Conservation (phyloP, 2,329 filamentous ascomycete species). For the Colletotrichum scovillei region DNA sequence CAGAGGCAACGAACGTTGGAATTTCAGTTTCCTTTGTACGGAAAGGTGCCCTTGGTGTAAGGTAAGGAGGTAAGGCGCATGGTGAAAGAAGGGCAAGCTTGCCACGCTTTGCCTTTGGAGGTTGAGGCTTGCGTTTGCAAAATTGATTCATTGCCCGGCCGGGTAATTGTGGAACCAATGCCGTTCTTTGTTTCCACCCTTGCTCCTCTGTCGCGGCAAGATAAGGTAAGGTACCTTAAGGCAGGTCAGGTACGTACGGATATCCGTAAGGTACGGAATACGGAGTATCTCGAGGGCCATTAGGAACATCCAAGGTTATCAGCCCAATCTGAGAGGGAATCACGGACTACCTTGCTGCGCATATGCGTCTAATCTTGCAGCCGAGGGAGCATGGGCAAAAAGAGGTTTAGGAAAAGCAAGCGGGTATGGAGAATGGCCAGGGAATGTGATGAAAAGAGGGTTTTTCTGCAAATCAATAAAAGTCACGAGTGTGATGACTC, state of each 20-base stretch:
- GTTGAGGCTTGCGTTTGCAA: neutral
- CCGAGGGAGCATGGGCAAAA: neutral
- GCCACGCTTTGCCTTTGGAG: no score
- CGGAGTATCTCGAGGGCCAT: no score
- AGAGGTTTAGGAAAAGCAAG: neutral
- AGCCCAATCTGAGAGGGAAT: neutral
- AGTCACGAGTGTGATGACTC: neutral
- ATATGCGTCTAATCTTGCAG: slow-evolving; percentile 11
- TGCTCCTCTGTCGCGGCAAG: neutral
- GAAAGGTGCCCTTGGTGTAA: neutral
- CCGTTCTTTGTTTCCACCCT: slow-evolving; percentile 8
- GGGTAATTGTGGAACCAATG: slow-evolving; percentile 27
- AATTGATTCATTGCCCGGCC: slow-evolving; percentile 1
- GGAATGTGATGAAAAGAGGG: neutral
- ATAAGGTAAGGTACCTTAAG: slow-evolving; percentile 8
- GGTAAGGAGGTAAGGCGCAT: neutral
- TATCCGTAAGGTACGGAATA: neutral
- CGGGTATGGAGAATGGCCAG: neutral
- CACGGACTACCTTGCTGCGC: no score
- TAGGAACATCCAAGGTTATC: neutral
- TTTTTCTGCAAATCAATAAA: neutral
- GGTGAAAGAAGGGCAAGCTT: no score
- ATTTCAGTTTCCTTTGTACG: neutral
- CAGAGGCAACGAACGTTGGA: neutral
- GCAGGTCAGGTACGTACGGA: neutral